Base-by-base conservation (phyloP, 257 asterid genomes). In the Solanum sitiens region DNA sequence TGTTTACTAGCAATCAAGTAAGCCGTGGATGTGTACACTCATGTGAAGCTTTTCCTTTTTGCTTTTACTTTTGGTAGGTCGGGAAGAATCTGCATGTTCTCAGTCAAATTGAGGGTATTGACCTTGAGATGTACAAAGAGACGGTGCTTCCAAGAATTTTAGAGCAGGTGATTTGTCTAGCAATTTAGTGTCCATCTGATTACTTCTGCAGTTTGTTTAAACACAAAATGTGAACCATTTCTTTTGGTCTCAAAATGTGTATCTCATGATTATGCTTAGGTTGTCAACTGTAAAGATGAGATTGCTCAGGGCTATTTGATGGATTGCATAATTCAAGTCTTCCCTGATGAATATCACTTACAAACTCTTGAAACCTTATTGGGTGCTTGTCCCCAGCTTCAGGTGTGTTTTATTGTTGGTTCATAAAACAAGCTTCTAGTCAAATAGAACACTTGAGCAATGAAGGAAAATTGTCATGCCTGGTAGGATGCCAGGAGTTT, bases 301-400 rank as follows among this genome's bases (percentile, higher is more conserved):
- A 92, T 97, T 84, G 99, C 99, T 5, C 99, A 97, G 86, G 94
- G 90, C 89, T 97, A 97, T 91, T 91, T 97, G 94, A 97, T 96
- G 99, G 99, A 97, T 92, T 97, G 99, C 92, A 92, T 97, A 83
- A 97, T 97, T 89, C 99, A 97, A 96, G 99, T 97, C 86, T 97
- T 97, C 90, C 98, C 99, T 32, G 99, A 97, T 89, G 99, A 96
- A 90, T 97, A 96, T 84, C 99, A 97, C 89, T 92, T 97, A 93
- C 99, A 96, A 93, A 96, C 98, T 86, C 98, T 97, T 89, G 99
- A 96, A 93, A 94, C 94, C 56, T 92, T 97, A 92, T 90, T 97
- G 91, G 96, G 90, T 89, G 99, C 99, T 89, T 97, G 98, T 93
- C 99, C 99, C 83, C 99, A 94, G 92, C 99, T 97, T 92, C 99